phyloP scores from a whole-genome alignment of 2,329 filamentous ascomycete genomes.

The Mollisia scopiformis region DNA sequence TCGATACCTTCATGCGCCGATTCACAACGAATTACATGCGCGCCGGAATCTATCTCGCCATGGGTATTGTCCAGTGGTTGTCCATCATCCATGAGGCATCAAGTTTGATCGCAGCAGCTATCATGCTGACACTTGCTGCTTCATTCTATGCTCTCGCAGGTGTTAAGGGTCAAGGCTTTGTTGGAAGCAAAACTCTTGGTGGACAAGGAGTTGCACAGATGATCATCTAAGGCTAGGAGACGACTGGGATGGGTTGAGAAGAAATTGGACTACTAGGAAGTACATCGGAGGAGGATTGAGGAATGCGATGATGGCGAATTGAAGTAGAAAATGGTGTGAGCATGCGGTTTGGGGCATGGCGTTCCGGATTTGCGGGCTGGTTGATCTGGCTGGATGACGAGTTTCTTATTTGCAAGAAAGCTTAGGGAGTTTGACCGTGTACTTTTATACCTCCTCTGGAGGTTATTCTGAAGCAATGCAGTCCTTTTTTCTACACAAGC shows the following conservation, averaged over 20 bases:
- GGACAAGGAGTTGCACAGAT: constrained; percentile 95
- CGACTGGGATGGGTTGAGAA: neutral
- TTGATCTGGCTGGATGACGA: constrained; percentile 24
- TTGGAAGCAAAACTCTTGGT: constrained; percentile 93
- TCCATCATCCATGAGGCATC: constrained; percentile 68
- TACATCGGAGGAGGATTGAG: neutral
- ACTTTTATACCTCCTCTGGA: constrained; percentile 25
- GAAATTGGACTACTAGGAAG: neutral
- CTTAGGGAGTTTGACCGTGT: constrained; percentile 19
- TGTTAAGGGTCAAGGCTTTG: constrained; percentile 82
- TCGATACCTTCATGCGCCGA: constrained; percentile 86
- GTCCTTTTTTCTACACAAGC: neutral
- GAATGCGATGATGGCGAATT: neutral
- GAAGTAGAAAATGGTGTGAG: constrained; percentile 21
- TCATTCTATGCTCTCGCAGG: constrained; percentile 81
- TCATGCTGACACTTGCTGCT: constrained; percentile 77
- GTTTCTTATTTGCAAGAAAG: constrained; percentile 15
- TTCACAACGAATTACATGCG: constrained; percentile 98
- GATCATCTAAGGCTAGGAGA: constrained; percentile 76
- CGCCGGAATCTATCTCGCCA: constrained; percentile 79
- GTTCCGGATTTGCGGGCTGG: constrained; percentile 20
- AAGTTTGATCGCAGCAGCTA: constrained; percentile 82
- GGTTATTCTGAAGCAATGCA: constrained; percentile 5
- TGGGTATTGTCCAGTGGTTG: constrained; percentile 84
- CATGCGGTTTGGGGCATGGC: constrained; percentile 27